Evolutionary conservation across 2,329 filamentous ascomycete species (phyloP), one percentile per base, ranked within the genome.

Genomic region (Chaetomiaceae sp.): DNA sequence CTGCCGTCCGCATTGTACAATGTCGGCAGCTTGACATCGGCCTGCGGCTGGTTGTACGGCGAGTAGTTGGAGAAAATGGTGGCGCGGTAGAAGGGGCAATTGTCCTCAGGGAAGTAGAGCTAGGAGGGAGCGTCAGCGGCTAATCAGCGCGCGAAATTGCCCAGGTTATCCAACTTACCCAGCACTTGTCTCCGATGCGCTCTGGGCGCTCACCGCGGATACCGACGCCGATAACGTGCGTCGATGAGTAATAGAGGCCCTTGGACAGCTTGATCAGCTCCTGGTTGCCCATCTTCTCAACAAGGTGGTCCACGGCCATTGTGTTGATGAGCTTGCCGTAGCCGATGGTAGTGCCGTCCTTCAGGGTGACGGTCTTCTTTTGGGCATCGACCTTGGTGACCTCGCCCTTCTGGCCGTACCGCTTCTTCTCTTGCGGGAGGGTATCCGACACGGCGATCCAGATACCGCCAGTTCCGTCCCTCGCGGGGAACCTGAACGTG

Each of bases 31-130:
- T 95, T 94, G 68, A 80, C 85, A 53, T 86, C 84, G 55, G 84
- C 78, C 61, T 88, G 77, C 30, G 94, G 94, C 77, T 97, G 94
- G 80, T 99, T 99, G 83, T 95, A 85, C 48, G 92, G 94, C 20
- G 94, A 97, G 82, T 99, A 99, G 83, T 99, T 99, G 74, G 92
- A 97, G 84, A 99, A 99, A 77, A 99, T 97, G 68, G 94, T 99
- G 67, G 94, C 94, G 64, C 94, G 89, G 81, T 99, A 99, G 81
- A 99, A 99, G 70, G 90, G 90, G 79, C 90, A 96, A 81, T 99
- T 87, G 73, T 96, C 87, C 74, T 99, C 94, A 58, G 94, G 94
- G 84, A 97, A 99, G 83, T 99, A 99, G 62, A 99, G 80, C 85
- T 86, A 13, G 25, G 2, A 13, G 14, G 11, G 8, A 10, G 8